A percentile compares a stretch with the other conserved stretches of the same genome.
Conservation (phyloP, 768 basidiomycete species). For the Lactarius sanguifluus region DNA sequence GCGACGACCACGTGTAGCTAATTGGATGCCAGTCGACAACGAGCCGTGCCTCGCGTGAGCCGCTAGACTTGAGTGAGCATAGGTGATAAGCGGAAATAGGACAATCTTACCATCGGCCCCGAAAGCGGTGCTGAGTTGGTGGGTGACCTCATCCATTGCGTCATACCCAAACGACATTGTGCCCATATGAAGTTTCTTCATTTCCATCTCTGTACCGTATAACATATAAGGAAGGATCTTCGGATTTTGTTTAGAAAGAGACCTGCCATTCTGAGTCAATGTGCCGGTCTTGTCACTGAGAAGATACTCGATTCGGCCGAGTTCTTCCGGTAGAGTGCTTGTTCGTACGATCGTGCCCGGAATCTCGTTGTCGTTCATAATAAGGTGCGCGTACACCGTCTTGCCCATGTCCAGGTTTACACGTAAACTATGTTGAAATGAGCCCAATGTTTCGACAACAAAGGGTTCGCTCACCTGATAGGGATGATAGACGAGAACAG, state of each 20-base stretch:
- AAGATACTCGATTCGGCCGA: constrained; percentile 93
- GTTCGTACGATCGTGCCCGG: constrained; percentile 95
- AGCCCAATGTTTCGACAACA: neutral
- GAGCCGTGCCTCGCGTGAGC: constrained; percentile 54
- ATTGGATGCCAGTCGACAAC: constrained; percentile 69
- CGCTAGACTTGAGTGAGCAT: constrained; percentile 20
- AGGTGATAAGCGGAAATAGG: neutral
- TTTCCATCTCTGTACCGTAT: constrained; percentile 83
- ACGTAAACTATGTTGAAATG: constrained; percentile 62
- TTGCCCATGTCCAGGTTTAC: constrained; percentile 99
- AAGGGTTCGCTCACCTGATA: constrained; percentile 68
- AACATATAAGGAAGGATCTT: neutral
- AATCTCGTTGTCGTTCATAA: constrained; percentile 91
- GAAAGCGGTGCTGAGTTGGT: constrained; percentile 86
- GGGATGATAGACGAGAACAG: constrained; percentile 99
- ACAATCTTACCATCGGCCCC: constrained; percentile 58
- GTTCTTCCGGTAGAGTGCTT: constrained; percentile 95
- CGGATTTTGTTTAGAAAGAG: neutral
- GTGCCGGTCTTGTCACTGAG: constrained; percentile 99
- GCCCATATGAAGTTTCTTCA: constrained; percentile 98
- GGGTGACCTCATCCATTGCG: constrained; percentile 98
- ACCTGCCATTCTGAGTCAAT: constrained; percentile 90
- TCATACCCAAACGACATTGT: constrained; percentile 96
- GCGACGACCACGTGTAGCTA: constrained; percentile 83
- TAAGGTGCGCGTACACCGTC: constrained; percentile 94